Base-by-base conservation (phyloP, 371 early-diverging fungal genomes). In the Coemansia sp. region DNA sequence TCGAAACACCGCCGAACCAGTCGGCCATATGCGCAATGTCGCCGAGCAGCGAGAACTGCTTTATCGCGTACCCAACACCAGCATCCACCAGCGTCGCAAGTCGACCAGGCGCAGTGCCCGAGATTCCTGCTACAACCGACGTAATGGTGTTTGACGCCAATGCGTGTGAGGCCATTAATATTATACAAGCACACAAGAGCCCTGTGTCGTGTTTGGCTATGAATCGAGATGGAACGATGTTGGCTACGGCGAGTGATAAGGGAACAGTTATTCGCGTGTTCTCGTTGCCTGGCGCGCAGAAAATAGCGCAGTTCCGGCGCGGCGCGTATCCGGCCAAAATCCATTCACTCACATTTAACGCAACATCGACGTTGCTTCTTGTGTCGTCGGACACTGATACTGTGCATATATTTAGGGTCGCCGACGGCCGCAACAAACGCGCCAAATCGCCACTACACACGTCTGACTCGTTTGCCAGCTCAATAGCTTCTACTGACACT, bases 191-290 rank as follows among this genome's bases (percentile, higher is more conserved):
- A 0, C 97, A 97, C 77, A 97, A 97, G 81, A 87, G 87, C 13
- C 88, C 94, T 1, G 82, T 97, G 17, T 86, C 90, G 49, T 89
- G 86, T 66, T 82, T 98, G 54, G 85, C 88, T 3, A 95, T 95
- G 81, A 94, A 90, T 80, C 85, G 86, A 23, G 92, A 95, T 39
- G 98, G 98, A 15, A 92, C 92, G 0, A 78, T 94, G 80, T 79
- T 97, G n/a, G 98, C 96, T 19, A 97, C 96, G 2, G 89, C 96
- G 6, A 92, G 92, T 76, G 97, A 97, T 70, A 96, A 95, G 90
- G 98, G 98, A 2, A 98, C 98, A 1, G 92, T 98, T 1, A 94
- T 98, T 60, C 89, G 98, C 15, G 95, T 98, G 9, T 97, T 95
- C 70, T 86, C 94, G 1, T 85, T 95, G 23, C 94, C 94, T 9